These are phyloP conservation scores for Fusarium denticulatum DNA, from an alignment of 2,329 filamentous ascomycete genomes.

Conservation along the genomic window DNA sequence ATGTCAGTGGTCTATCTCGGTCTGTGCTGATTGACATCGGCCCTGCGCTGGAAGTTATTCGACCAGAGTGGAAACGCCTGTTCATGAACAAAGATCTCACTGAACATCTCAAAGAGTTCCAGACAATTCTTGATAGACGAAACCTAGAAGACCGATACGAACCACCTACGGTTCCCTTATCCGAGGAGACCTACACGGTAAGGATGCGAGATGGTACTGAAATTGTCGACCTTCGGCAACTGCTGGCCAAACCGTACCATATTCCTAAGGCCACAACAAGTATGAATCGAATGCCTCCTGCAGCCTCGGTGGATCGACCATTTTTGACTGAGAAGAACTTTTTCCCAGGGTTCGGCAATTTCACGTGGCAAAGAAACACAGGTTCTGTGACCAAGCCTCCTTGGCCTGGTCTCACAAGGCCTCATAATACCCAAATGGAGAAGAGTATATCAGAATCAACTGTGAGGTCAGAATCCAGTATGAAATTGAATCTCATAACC, in stretches of 20 bases:
- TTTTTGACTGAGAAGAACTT: conserved; percentile 18
- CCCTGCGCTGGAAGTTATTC: conserved; percentile 35
- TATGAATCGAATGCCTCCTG: background rate
- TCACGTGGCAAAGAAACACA: conserved; percentile 4
- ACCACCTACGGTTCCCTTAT: conserved; percentile 9
- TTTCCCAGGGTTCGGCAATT: background rate
- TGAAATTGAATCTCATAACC: conserved; percentile 19
- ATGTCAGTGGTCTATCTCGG: conserved; percentile 9
- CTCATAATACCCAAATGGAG: background rate
- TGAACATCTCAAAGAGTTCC: conserved; percentile 30
- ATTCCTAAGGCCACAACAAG: background rate
- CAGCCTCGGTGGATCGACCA: conserved; percentile 3
- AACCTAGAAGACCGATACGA: conserved; percentile 23
- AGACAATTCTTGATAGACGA: conserved; percentile 31
- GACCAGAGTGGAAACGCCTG: conserved; percentile 41
- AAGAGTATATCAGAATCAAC: conserved; percentile 2
- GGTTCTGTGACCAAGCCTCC: background rate
- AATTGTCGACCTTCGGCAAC: conserved; percentile 22
- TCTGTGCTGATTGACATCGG: conserved; percentile 37
- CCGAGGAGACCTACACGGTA: conserved; percentile 23
- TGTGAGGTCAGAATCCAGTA: background rate
- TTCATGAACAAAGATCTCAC: conserved; percentile 37
- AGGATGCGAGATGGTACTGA: conserved; percentile 36
- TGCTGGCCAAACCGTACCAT: conserved; percentile 30
- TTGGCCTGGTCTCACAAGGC: background rate